A percentile compares a stretch with the other conserved stretches of the same genome.
Evolutionary conservation across 768 basidiomycete genomes (phyloP).

Genomic region (Termitomyces sp.): DNA sequence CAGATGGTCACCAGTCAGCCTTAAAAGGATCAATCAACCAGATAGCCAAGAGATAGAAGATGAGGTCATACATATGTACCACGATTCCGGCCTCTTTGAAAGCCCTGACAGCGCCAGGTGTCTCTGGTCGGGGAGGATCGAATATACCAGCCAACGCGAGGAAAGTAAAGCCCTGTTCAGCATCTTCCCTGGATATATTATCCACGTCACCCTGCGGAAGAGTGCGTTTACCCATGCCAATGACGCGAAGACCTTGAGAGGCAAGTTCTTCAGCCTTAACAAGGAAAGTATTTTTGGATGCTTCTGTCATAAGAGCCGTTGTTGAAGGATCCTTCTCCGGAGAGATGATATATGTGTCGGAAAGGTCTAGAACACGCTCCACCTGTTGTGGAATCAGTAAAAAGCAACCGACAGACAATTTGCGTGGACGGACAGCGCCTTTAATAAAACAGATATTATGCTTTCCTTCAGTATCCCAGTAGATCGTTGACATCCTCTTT

Average conservation of each 20-base stretch:
- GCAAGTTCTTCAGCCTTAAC: conserved; percentile 32
- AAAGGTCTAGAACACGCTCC: conserved; percentile 47
- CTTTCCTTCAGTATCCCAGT: conserved; percentile 22
- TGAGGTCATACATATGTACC: conserved; percentile 30
- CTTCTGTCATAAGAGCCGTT: conserved; percentile 23
- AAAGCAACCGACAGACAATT: not conserved
- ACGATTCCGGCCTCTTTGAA: conserved; percentile 48
- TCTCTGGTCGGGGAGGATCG: conserved; percentile 53
- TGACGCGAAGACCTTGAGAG: conserved; percentile 34
- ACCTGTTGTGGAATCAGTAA: conserved; percentile 15
- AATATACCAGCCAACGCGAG: conserved; percentile 51
- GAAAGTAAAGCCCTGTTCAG: conserved; percentile 43
- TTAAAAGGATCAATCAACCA: conserved; percentile 15
- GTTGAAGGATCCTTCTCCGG: conserved; percentile 18
- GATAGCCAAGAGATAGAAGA: not conserved
- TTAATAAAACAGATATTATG: conserved; percentile 24
- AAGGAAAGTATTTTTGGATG: conserved; percentile 20
- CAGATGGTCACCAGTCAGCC: conserved; percentile 50
- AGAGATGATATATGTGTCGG: conserved; percentile 24
- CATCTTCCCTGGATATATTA: conserved; percentile 31
- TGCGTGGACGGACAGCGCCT: conserved; percentile 24
- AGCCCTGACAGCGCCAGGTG: conserved; percentile 42
- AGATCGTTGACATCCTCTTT: conserved; percentile 44
- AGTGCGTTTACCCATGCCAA: conserved; percentile 27
- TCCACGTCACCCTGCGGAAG: conserved; percentile 17